Conservation (phyloP, 441 rosid genomes). For the Arabidopsis lyrata region DNA sequence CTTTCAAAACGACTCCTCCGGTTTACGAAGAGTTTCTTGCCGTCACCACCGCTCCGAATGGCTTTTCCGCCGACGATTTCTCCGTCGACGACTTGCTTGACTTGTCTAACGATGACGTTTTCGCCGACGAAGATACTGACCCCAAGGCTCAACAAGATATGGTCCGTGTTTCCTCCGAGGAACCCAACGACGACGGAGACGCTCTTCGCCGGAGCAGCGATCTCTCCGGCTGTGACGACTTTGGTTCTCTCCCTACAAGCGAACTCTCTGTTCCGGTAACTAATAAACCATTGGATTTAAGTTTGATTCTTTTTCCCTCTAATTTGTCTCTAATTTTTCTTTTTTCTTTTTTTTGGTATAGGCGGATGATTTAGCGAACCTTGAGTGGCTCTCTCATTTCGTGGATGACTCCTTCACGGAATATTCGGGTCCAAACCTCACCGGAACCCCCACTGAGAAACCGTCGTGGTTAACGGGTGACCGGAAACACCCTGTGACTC, state of each 20-base stretch:
- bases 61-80: conserved; percentile 41
- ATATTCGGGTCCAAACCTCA: conserved; percentile 55
- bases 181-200: conserved; percentile 27
- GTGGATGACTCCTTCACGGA: conserved; percentile 70
- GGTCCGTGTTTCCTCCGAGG: conserved; percentile 41
- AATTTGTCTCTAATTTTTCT: background rate
- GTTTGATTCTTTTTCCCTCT: background rate
- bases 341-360: conserved; percentile 28
- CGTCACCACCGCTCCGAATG: conserved; percentile 21
- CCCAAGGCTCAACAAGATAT: conserved; percentile 1
- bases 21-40: conserved; percentile 49
- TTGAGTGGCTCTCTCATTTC: conserved; percentile 92
- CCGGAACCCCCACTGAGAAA: conserved; percentile 48
- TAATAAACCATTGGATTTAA: background rate
- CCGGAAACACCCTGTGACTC: conserved; percentile 42
- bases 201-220: conserved; percentile 21
- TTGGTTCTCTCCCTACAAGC: conserved; percentile 23
- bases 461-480: conserved; percentile 51
- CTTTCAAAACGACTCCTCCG: conserved; percentile 40
- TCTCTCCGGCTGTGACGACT: conserved; percentile 18
- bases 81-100: conserved; percentile 45
- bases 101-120: conserved; percentile 43
- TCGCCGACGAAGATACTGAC: conserved; percentile 32
- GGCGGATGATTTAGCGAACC: conserved; percentile 77
- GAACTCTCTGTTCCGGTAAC: conserved; percentile 42